Evolutionary conservation across 805 yeast species (phyloP), one percentile per base, ranked within the genome.

Genomic region (Metschnikowia chrysomelidarum): DNA sequence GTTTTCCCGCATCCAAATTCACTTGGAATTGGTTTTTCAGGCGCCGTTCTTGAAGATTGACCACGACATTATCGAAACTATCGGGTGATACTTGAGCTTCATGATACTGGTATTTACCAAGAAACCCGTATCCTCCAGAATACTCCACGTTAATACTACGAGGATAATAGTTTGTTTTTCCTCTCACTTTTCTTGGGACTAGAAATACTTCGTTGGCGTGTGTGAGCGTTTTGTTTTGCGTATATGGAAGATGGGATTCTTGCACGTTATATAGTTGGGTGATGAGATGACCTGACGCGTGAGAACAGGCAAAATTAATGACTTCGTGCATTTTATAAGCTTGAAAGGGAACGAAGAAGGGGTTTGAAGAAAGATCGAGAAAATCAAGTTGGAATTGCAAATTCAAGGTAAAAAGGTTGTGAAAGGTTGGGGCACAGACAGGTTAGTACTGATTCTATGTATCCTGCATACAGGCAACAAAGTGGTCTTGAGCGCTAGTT

Each of bases 181-280:
- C 64, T 28, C 44, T 46, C 10, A 39, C 33, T 23, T 34, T 41
- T 24, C 40, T 27, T 5, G 57, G 26, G 41, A 46, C 34, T 44
- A 56, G 47, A 32, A 64, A 66, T 21, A 74, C 72, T 0, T 75
- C 59, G 34, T 71, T 71, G 7, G 67, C 57, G 27, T 66, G 79
- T 65, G 12, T 60, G 2, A 82, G 73, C 41, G 71, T 75, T 4
- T 70, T 59, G 11, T 30, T 15, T 13, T 24, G 25, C n/a, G 57
- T 56, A 52, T 73, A 82, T 19, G 77, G 79, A 27, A 82, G 69
- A 50, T 76, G 79, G 7, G 75, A 59, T 38, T 87, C 95, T 56
- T 87, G 95, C 9, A 75, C 59, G 51, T 93, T 91, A 66, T 80
- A 86, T 53, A 86, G 81, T 49, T 87, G 96, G 0, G 95, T 75